These are phyloP conservation scores for Parmelia sp. DNA, from an alignment of 495 filamentous ascomycete genomes.

Conservation along the genomic window DNA sequence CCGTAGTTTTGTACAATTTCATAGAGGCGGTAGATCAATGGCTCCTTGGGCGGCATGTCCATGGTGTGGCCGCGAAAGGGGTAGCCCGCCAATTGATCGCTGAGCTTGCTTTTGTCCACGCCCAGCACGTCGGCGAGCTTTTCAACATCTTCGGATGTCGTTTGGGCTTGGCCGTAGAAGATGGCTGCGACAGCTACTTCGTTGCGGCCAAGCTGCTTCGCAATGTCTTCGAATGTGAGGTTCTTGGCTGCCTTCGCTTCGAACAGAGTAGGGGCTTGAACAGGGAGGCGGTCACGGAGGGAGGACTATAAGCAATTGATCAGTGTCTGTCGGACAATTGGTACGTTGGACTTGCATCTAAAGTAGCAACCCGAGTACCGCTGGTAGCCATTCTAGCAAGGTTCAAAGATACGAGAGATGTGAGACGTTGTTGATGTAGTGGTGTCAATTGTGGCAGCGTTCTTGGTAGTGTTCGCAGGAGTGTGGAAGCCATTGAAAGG, in stretches of 20 bases:
- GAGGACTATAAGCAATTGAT: conserved; percentile 23
- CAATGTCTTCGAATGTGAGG: conserved; percentile 79
- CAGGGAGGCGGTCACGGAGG: conserved; percentile 51
- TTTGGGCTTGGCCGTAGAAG: conserved; percentile 89
- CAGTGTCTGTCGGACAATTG: neutral
- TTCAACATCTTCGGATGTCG: conserved; percentile 68
- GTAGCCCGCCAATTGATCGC: conserved; percentile 59
- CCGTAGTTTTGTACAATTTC: conserved; percentile 99
- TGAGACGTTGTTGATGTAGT: neutral
- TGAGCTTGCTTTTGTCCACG: conserved; percentile 51
- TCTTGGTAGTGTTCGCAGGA: conserved; percentile 10
- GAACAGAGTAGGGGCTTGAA: conserved; percentile 72
- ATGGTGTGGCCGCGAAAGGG: conserved; percentile 78
- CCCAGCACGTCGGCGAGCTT: conserved; percentile 63
- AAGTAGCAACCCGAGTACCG: conserved; percentile 23
- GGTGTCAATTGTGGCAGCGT: neutral
- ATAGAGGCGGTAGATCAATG: conserved; percentile 87
- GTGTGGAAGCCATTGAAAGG: conserved; percentile 1
- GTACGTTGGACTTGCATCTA: conserved; percentile 24
- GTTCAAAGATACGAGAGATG: neutral
- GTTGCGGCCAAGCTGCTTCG: conserved; percentile 64
- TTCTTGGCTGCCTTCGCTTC: conserved; percentile 67
- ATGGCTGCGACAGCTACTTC: conserved; percentile 89
- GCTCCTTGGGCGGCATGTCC: conserved; percentile 92
- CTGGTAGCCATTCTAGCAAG: conserved; percentile 24